Evolutionary conservation across 352 stramenopile genomes (phyloP), one percentile per base, ranked within the genome.

Genomic region (Globisporangium yorkense): DNA sequence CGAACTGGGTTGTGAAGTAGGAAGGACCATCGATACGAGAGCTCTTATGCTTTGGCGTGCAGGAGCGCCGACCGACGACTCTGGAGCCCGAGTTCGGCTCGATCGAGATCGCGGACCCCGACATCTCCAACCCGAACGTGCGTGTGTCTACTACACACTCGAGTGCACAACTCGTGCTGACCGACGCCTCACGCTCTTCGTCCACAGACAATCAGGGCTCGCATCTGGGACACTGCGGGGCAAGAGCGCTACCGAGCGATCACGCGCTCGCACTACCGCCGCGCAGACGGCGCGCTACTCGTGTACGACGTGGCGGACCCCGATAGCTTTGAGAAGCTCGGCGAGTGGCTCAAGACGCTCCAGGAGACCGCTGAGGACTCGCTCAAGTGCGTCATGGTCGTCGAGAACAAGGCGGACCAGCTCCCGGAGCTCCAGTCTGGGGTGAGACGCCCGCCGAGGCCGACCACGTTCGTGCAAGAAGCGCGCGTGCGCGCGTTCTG

Each of bases 341-440:
- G 79, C 15, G 89, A 91, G 48, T 97, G 90, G 91, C 80, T 97
- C 2, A 79, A 86, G 53, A 92, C 96, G 31, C 66, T 97, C 8
- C 75, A 75, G 5, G 84, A 96, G 51, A 92, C 92, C 3, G 83
- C 89, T 9, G 88, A 81, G 12, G 77, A 91, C 16, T 92, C 88
- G 13, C 90, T 97, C 51, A 80, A 84, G 45, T 70, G 71, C 15
- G 88, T 96, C 55, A 85, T 87, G 63, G 91, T 97, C 31, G 67
- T 93, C 3, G 91, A 96, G 56, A 97, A 97, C 80, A 97, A 97
- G 67, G 77, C 82, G 33, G 91, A 97, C 66, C 75, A 80, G 59
- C 59, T 88, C 8, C 66, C 63, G 2, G 73, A 71, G 16, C 13
- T 54, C 0, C 56, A 24, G n/a, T 21, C 33, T 5, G 45, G 8